Base-by-base conservation (phyloP, 2,329 filamentous ascomycete species). In the Tolypocladium cylindrosporum region DNA sequence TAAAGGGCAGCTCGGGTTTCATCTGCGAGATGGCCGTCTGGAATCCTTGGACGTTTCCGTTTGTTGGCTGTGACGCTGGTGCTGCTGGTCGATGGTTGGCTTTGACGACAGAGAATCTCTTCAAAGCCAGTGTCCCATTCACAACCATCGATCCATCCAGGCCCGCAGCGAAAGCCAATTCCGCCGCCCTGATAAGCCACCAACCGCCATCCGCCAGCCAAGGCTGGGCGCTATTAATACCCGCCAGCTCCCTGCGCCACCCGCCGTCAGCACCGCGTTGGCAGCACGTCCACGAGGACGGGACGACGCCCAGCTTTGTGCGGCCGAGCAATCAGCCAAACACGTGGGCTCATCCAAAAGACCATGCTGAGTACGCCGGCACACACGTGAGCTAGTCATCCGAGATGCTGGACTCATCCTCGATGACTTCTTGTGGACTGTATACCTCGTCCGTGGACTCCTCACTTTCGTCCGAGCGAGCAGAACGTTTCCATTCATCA, bases 21-120 rank as follows among this genome's bases (percentile, higher is more conserved):
- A 58, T 50, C 24, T 54, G 43, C 54, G 24, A 52, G 48, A n/a
- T 52, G 56, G 54, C 40, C 41, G 50, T 56, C 54, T 43, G 36
- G 37, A 55, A 56, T 39, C 27, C 41, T 51, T 21, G 31, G 41
- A 10, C 27, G 8, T 6, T 51, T 51, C 27, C 48, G 34, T 34
- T 11, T 16, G 27, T 48, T 51, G 27, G 45, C 48, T 51, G 27
- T 34, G 48, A 34, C 48, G 27, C 16, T 50, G 48, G 27, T 51
- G 48, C 48, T 34, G 9, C 27, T n/a, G 27, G 9, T 31, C 27
- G 7, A 50, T 27, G 42, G 45, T 14, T 19, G 45, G 45, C 45
- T 19, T 24, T 24, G 14, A 48, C 13, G 21, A n/a, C 8, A 10
- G 11, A 16, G 50, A 24, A 37, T 52, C 50, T 37, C 34, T n/a